Evolutionary conservation across 352 stramenopile genomes (phyloP), one percentile per base, ranked within the genome.

Genomic region (Phytophthora litchii): DNA sequence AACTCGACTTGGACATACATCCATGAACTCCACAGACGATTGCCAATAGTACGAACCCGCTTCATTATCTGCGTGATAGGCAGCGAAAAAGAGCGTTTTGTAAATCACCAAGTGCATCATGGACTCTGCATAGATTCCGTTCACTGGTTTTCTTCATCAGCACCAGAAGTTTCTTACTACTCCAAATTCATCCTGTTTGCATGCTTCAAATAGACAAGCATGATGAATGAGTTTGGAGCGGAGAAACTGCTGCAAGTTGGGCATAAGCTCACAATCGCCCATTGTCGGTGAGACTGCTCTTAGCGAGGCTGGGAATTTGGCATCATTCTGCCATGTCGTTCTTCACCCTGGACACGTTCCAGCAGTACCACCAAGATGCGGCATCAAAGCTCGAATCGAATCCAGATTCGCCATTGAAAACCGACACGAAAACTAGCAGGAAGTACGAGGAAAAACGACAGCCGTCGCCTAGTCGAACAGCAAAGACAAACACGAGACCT

Each of bases 301-400:
- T 23, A 29, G n/a, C 25, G 19, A 12, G 14, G 12, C 27, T 41
- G 14, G 23, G 29, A 29, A 51, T 14, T 25, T 16, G 52, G 29
- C 16, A 35, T 48, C n/a, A 19, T n/a, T 25, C 19, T 31, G n/a
- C 9, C 42, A 71, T 71, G 62, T 71, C 62, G 44, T 71, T 71
- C 50, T 71, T 71, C 56, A 59, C 62, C 36, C 32, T 71, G 8
- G 49, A 71, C 44, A 54, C 55, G 40, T 71, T 71, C 47, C 62
- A 71, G 46, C 48, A 71, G 56, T 61, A 71, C 25, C 56, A 67
- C 29, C 27, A 71, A 27, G 49, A 72, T 37, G 34, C 53, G 0
- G 8, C 43, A 10, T 51, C 55, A 20, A 68, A 67, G 34, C 27
- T 62, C n/a, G 36, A 66, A 10, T 55, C 36, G 19, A 66, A 29